Evolutionary conservation across 2,329 filamentous ascomycete genomes (phyloP), one percentile per base, ranked within the genome.

Genomic region (Paecilomyces fulvus): DNA sequence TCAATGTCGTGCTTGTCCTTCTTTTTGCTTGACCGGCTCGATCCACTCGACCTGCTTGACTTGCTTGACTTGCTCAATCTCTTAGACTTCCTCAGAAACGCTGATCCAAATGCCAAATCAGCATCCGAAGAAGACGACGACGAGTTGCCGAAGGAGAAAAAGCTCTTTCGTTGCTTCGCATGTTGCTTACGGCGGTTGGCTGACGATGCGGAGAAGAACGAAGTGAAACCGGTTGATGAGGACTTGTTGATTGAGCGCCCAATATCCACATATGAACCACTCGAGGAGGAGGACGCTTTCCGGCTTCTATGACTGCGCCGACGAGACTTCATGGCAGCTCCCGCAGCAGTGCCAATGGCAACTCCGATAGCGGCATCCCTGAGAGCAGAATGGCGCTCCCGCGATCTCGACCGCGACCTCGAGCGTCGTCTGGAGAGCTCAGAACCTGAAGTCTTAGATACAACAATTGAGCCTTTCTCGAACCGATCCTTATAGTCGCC

Each of bases 41-140:
- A 56, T 53, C 65, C 55, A 49, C 56, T 58, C 25, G 58, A 58
- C 52, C 52, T 50, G 23, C 48, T 53, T 30, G 54, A 55, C 50
- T 56, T 50, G 14, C 51, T 53, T 30, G 54, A 55, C 50, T 58
- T 50, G 14, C 51, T 54, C 23, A 54, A 53, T 6, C 53, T 33
- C 17, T 43, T 43, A 6, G 48, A 59, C 46, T 70, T 70, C 33
- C 67, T 70, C 2, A 73, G 58, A 33, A 70, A 86, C 14, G 83
- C 85, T 55, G 74, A 78, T 9, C 86, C 85, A 66, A 88, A 89
- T 9, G 85, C 85, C 58, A 89, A 73, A 65, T 89, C 86, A 20
- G 81, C 83, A 68, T 87, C 84, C 55, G 87, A 77, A 0, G 84
- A 87, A 0, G 84, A 87, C 1, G 83, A 86, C 1, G 85, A 88